phyloP scores from a whole-genome alignment of 371 early-diverging fungal species.

The Apophysomyces elegans region DNA sequence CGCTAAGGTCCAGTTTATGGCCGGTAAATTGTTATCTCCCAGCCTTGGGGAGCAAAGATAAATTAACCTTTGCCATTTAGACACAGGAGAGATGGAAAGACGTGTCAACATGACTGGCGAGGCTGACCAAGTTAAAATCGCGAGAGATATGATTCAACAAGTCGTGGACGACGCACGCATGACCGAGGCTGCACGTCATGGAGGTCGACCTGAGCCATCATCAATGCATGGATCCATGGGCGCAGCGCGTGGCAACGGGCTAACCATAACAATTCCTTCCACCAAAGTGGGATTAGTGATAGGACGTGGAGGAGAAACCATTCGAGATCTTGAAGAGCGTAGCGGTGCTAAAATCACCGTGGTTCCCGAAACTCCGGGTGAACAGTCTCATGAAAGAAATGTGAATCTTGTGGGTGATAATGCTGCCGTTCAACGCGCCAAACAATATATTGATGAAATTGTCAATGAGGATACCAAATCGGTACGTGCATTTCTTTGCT shows the following conservation, averaged over 20 bases:
- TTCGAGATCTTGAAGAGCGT: conserved; percentile 79
- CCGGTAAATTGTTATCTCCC: conserved; percentile 42
- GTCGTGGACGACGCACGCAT: conserved; percentile 49
- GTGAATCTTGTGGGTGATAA: conserved; percentile 79
- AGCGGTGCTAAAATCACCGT: conserved; percentile 86
- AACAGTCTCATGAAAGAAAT: conserved; percentile 62
- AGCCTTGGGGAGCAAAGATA: background rate
- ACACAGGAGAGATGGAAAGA: conserved; percentile 60
- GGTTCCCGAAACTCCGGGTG: conserved; percentile 62
- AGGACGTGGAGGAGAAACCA: conserved; percentile 90
- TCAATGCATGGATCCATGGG: background rate
- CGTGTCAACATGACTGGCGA: conserved; percentile 68
- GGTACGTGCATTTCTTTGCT: background rate
- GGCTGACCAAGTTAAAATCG: conserved; percentile 62
- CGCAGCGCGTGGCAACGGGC: conserved; percentile 26
- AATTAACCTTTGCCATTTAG: conserved; percentile 19
- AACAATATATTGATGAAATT: conserved; percentile 79
- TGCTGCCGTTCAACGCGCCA: conserved; percentile 72
- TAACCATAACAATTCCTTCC: conserved; percentile 64
- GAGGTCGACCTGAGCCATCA: conserved; percentile 10
- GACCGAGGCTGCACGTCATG: conserved; percentile 29
- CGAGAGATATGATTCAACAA: conserved; percentile 64
- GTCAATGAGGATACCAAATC: conserved; percentile 48
- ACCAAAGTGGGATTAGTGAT: conserved; percentile 87
- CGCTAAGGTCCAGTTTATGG: conserved; percentile 72